phyloP scores from a whole-genome alignment of 202 grass and related monocot species.

The Schoenoplectus tabernaemontani region DNA sequence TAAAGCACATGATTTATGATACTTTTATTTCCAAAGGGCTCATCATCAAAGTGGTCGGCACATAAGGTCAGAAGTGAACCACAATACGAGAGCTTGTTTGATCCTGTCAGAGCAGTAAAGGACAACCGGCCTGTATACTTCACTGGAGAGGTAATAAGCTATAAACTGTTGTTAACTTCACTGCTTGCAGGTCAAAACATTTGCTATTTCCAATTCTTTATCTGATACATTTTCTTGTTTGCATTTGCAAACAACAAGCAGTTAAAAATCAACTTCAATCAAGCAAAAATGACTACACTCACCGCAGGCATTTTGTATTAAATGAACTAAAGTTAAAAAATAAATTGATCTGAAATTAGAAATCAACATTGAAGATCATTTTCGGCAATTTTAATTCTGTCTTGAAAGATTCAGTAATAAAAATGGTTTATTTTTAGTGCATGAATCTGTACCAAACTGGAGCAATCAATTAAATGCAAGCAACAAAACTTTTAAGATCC shows the following conservation, averaged over 20 bases:
- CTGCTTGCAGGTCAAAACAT: neutral
- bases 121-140: slow-evolving; percentile 69
- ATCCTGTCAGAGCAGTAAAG: slow-evolving; percentile 67
- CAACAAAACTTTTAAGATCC: neutral
- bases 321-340: neutral
- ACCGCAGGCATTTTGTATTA: neutral
- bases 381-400: neutral
- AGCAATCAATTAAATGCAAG: neutral
- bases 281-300: neutral
- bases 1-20: neutral
- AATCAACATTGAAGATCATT: neutral
- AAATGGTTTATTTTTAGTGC: neutral
- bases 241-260: neutral
- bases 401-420: neutral
- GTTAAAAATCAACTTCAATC: neutral
- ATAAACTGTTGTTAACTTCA: neutral
- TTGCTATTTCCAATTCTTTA: neutral
- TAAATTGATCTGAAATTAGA: neutral
- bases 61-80: slow-evolving; percentile 46
- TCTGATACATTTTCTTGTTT: too few species aligned
- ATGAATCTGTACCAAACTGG: neutral
- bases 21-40: slow-evolving; percentile 37
- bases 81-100: slow-evolving; percentile 54
- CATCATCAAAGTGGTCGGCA: slow-evolving; percentile 86
- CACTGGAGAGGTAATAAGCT: slow-evolving; percentile 68